Evolutionary conservation across 2,329 filamentous ascomycete species (phyloP).

Genomic region (Colletotrichum australisinense): DNA sequence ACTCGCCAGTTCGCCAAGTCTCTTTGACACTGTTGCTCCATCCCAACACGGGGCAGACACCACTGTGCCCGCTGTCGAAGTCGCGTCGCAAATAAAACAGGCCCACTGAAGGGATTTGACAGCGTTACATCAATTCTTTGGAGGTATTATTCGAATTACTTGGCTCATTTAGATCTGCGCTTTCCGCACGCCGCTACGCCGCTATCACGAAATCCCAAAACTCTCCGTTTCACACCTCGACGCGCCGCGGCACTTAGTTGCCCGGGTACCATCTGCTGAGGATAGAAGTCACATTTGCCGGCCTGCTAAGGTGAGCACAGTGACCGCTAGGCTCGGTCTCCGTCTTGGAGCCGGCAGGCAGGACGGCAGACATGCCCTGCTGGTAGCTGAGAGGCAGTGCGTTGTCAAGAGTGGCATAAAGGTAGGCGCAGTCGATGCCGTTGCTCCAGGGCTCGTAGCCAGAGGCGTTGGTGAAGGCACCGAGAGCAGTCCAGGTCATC

Average conservation of each 20-base stretch:
- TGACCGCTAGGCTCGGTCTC: constrained; percentile 28
- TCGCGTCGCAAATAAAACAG: neutral
- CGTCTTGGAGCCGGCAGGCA: constrained; percentile 29
- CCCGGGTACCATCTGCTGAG: constrained; percentile 32
- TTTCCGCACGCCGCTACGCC: neutral
- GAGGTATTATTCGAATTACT: neutral
- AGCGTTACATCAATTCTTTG: neutral
- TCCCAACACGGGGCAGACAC: neutral
- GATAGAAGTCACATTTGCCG: constrained; percentile 26
- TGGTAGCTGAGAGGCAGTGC: constrained; percentile 39
- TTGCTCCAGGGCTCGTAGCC: constrained; percentile 44
- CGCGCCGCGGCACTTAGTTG: neutral
- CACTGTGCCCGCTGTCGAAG: neutral
- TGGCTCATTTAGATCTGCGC: neutral
- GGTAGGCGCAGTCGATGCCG: constrained; percentile 41
- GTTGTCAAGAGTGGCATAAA: constrained; percentile 41
- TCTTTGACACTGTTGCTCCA: neutral
- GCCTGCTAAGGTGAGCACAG: constrained; percentile 31
- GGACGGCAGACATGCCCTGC: constrained; percentile 38
- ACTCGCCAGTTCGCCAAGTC: neutral
- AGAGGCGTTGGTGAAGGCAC: constrained; percentile 24
- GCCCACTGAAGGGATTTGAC: neutral
- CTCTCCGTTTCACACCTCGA: too few species aligned
- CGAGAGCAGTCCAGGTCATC: constrained; percentile 33
- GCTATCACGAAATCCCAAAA: neutral